These are phyloP conservation scores for Entomortierella lignicola DNA, from an alignment of 192 early-diverging fungal species.

Conservation along the genomic window DNA sequence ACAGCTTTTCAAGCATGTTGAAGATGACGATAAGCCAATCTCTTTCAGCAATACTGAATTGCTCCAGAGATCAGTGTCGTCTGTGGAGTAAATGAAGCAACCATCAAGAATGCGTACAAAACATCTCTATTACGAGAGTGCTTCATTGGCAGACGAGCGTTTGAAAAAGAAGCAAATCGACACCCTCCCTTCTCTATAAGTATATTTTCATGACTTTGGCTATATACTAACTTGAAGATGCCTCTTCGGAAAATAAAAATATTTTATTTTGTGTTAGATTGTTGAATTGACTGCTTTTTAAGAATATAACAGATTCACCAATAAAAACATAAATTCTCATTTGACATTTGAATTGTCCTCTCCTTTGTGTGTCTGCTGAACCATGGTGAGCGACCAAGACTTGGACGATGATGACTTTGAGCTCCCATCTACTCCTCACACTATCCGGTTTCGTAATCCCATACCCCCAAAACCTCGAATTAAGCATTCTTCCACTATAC, in stretches of 20 bases:
- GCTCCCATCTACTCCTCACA: neutral
- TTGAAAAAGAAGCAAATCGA: conserved; percentile 59
- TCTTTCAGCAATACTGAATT: conserved; percentile 74
- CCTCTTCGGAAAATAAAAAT: no score
- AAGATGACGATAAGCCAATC: conserved; percentile 83
- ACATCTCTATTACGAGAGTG: conserved; percentile 69
- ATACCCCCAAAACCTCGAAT: neutral
- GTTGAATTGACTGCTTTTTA: no score
- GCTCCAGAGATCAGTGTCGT: conserved; percentile 85
- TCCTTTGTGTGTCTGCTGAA: neutral
- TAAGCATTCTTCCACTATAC: neutral
- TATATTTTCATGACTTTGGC: neutral
- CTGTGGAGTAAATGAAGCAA: conserved; percentile 93
- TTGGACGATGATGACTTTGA: conserved; percentile 4
- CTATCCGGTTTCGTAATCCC: neutral
- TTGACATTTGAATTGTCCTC: neutral
- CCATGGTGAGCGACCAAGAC: conserved; percentile 2
- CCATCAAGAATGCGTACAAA: conserved; percentile 89
- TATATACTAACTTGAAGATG: no score
- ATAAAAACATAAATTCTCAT: no score
- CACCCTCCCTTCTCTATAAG: conserved; percentile 54
- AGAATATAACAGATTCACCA: no score
- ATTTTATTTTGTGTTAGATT: no score
- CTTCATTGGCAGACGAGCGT: conserved; percentile 62
- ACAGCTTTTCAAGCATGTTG: conserved; percentile 87